These are phyloP conservation scores for Porodaedalea pini DNA, from an alignment of 1,284 basidiomycete species.

Conservation along the genomic window DNA sequence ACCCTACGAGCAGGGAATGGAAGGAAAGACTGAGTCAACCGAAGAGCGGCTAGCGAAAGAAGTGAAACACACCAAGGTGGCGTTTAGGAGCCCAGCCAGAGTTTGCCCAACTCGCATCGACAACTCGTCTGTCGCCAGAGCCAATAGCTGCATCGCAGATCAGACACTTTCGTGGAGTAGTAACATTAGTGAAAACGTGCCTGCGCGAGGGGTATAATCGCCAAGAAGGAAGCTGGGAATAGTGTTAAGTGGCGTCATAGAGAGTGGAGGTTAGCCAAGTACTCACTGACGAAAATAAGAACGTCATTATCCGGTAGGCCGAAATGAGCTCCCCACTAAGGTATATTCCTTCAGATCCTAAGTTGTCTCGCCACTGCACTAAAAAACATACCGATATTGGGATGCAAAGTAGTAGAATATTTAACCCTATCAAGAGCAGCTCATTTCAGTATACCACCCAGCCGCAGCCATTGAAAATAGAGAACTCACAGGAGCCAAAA, in stretches of 20 bases:
- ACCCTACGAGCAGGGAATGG: conserved; percentile 42
- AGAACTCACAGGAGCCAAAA: conserved; percentile 47
- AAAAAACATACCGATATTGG: conserved; percentile 58
- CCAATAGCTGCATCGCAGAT: conserved; percentile 55
- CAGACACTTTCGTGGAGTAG: neutral
- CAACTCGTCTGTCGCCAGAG: conserved; percentile 85
- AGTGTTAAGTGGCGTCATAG: neutral
- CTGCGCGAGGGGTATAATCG: conserved; percentile 75
- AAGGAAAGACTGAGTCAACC: neutral
- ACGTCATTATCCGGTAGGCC: conserved; percentile 45
- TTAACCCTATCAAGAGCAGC: conserved; percentile 46
- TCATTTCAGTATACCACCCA: neutral
- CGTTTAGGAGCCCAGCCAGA: conserved; percentile 81
- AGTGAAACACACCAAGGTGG: conserved; percentile 58
- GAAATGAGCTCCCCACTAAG: conserved; percentile 75
- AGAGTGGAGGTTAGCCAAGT: neutral
- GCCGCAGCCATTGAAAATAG: neutral
- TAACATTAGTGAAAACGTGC: conserved; percentile 32
- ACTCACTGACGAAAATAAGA: conserved; percentile 70
- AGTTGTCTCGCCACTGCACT: neutral
- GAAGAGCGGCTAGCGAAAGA: neutral
- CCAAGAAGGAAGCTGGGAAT: conserved; percentile 61
- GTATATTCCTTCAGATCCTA: neutral
- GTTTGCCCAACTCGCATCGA: conserved; percentile 83
- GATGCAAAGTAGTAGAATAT: conserved; percentile 61